Percentiles rank a stretch among this genome's conserved stretches.
Conservation (phyloP, 352 stramenopile genomes). For the Pythium sukuiense region DNA sequence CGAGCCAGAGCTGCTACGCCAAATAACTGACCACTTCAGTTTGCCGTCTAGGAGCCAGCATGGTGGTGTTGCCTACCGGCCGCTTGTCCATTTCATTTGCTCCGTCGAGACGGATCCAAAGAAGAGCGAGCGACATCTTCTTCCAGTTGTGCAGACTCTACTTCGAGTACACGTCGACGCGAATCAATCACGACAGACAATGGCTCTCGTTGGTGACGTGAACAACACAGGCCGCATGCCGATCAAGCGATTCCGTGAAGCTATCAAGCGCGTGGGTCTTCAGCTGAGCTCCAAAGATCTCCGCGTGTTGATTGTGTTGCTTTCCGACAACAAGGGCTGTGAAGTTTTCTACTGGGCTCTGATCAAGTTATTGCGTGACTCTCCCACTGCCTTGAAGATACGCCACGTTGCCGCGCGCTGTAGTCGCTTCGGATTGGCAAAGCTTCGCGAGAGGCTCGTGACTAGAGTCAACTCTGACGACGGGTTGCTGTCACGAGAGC, state of each 20-base stretch:
- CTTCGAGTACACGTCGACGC: slow-evolving; percentile 33
- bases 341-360: slow-evolving; percentile 55
- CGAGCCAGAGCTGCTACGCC: slow-evolving; percentile 35
- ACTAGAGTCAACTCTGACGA: slow-evolving; percentile 39
- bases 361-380: slow-evolving; percentile 36
- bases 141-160: slow-evolving; percentile 33
- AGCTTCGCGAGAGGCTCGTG: slow-evolving; percentile 42
- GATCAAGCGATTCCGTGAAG: slow-evolving; percentile 46
- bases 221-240: slow-evolving; percentile 42
- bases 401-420: slow-evolving; percentile 35
- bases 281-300: slow-evolving; percentile 41
- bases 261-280: slow-evolving; percentile 35
- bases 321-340: slow-evolving; percentile 42
- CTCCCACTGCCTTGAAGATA: slow-evolving; percentile 28
- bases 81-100: slow-evolving; percentile 53
- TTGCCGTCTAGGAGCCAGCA: slow-evolving; percentile 15
- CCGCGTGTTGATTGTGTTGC: slow-evolving; percentile 47
- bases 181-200: slow-evolving; percentile 35
- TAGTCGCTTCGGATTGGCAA: slow-evolving; percentile 36
- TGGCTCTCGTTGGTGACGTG: slow-evolving; percentile 48
- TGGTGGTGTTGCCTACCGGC: slow-evolving; percentile 36
- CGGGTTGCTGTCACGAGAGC: slow-evolving; percentile 36
- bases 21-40: slow-evolving; percentile 50
- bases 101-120: slow-evolving; percentile 36
- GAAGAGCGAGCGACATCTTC: slow-evolving; percentile 26